A percentile compares a stretch with the other conserved stretches of the same genome.
Conservation (phyloP, 2,329 filamentous ascomycete species). For the Cercospora beticola region DNA sequence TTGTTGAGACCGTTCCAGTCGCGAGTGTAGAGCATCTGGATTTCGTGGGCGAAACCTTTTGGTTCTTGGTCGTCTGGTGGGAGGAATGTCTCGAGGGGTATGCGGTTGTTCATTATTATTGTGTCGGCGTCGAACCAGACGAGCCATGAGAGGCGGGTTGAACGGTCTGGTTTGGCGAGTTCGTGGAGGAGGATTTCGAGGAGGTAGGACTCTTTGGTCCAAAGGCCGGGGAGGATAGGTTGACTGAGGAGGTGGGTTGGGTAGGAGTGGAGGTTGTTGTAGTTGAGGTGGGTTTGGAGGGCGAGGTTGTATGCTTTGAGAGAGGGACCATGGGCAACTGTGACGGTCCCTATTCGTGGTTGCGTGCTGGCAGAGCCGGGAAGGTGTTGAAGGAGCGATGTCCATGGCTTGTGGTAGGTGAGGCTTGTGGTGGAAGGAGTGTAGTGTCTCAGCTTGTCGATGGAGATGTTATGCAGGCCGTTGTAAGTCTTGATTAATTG, state of each 20-base stretch:
- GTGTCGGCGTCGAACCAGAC: slow-evolving; percentile 47
- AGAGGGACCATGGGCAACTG: slow-evolving; percentile 13
- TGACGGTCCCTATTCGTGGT: neutral
- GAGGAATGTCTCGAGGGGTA: slow-evolving; percentile 42
- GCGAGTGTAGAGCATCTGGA: slow-evolving; percentile 40
- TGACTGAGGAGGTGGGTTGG: slow-evolving; percentile 43
- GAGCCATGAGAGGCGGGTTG: slow-evolving; percentile 42
- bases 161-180: slow-evolving; percentile 38
- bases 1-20: slow-evolving; percentile 46
- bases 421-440: neutral
- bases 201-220: slow-evolving; percentile 47
- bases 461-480: neutral
- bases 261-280: slow-evolving; percentile 43
- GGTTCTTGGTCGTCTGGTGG: slow-evolving; percentile 31
- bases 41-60: slow-evolving; percentile 21
- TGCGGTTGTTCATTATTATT: slow-evolving; percentile 43
- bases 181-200: slow-evolving; percentile 41
- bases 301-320: slow-evolving; percentile 41
- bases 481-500: neutral
- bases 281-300: slow-evolving; percentile 41
- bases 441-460: neutral
- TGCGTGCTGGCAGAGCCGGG: neutral
- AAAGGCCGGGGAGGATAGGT: slow-evolving; percentile 43
- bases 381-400: neutral
- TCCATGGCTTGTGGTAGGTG: neutral